Base-by-base conservation (phyloP, 768 basidiomycete species). In the Fomitopsis serialis region DNA sequence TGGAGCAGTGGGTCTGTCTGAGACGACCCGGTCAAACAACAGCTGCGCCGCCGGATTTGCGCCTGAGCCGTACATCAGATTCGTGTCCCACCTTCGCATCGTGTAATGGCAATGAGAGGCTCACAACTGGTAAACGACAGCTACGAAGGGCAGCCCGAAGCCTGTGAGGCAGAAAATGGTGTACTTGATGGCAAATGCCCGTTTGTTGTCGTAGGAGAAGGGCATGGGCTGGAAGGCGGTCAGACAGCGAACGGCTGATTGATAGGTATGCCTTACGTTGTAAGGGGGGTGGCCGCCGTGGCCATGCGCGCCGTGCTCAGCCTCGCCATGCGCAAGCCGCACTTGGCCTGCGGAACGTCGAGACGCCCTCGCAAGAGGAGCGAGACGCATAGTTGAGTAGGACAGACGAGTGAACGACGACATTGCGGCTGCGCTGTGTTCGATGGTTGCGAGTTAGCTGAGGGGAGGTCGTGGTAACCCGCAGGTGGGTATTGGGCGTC, bases 101-200 rank as follows among this genome's bases (percentile, higher is more conserved):
- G 21, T 19, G 11, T 37, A 22, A 17, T 35, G 12, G 2, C 10
- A 22, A 43, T 37, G 48, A 44, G 52, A 25, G 36, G 72, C 87
- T 60, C 58, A 89, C 87, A 89, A 56, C 65, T 87, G 85, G 61
- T 75, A 79, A 36, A 64, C 66, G 9, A 76, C 71, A 5, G 85
- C 84, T 45, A 76, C 59, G 66, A 89, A 82, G 12, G 87, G 87
- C 52, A 89, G 78, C 45, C 77, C 67, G 65, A 89, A 87, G 15
- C 85, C 85, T 8, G 73, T 58, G 8, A 62, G 50, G 45, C 86
- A 71, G 64, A 71, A 78, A 3, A 62, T 54, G 25, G 62, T 52
- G 51, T 81, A 56, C 64, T 81, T 83, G 46, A 71, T 48, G 3
- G 67, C 81, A 45, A 66, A 70, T 37, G 60, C 51, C 24, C 53